These are phyloP conservation scores for Backusella westeae DNA, from an alignment of 192 early-diverging fungal genomes.

Conservation along the genomic window DNA sequence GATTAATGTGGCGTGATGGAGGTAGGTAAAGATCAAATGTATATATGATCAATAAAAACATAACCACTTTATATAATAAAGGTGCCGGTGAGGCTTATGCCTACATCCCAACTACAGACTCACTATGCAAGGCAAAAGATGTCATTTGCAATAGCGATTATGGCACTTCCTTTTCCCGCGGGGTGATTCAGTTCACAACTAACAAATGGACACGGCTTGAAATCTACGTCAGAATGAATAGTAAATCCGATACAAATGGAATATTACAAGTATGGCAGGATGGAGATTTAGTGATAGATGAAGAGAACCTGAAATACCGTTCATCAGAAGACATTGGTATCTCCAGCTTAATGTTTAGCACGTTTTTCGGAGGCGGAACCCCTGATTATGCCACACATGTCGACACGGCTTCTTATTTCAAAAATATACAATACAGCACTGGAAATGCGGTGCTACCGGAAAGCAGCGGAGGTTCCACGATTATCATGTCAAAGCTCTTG, in stretches of 20 bases:
- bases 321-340: slow-evolving; percentile 41
- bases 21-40: not conserved
- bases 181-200: slow-evolving; percentile 39
- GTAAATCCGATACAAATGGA: slow-evolving; percentile 31
- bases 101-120: slow-evolving; percentile 42
- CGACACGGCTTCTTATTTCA: slow-evolving; percentile 43
- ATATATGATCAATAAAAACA: not conserved
- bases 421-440: slow-evolving; percentile 41
- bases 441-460: slow-evolving; percentile 16
- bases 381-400: slow-evolving; percentile 36
- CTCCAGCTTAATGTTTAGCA: slow-evolving; percentile 46
- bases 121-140: slow-evolving; percentile 30
- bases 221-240: slow-evolving; percentile 35
- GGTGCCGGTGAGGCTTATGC: slow-evolving; percentile 39
- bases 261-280: slow-evolving; percentile 44
- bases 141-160: slow-evolving; percentile 45
- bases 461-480: not conserved
- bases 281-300: slow-evolving; percentile 31
- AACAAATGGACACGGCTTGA: slow-evolving; percentile 42
- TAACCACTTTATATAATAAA: not conserved
- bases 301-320: slow-evolving; percentile 39
- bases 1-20: slow-evolving; percentile 46
- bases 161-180: slow-evolving; percentile 50
- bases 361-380: slow-evolving; percentile 51
- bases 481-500: not conserved